phyloP scores from a whole-genome alignment of 2,329 filamentous ascomycete genomes.

The Aspergillus ruber region DNA sequence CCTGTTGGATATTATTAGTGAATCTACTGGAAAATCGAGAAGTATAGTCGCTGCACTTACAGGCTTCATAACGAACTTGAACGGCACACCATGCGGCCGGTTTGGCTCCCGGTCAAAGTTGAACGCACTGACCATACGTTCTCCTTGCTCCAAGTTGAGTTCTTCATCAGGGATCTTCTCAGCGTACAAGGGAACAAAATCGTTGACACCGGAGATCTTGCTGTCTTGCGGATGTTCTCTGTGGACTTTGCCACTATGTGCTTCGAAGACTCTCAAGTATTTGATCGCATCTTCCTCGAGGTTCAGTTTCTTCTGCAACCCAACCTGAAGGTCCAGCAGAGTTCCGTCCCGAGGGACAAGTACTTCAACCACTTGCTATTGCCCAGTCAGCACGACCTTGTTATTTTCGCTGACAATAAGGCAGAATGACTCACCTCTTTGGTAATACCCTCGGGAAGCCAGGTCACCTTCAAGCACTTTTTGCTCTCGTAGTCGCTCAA shows the following conservation, averaged over 20 bases:
- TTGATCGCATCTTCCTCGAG: constrained; percentile 69
- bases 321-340: constrained; percentile 69
- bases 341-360: constrained; percentile 82
- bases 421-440: constrained; percentile 63
- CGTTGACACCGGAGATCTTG: constrained; percentile 73
- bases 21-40: not conserved
- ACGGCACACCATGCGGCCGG: constrained; percentile 81
- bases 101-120: constrained; percentile 88
- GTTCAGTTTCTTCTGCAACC: constrained; percentile 72
- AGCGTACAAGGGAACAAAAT: constrained; percentile 75
- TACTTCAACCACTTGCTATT: constrained; percentile 68
- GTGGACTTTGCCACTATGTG: constrained; percentile 74
- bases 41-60: constrained; percentile 45
- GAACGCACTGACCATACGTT: constrained; percentile 69
- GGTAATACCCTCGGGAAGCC: constrained; percentile 80
- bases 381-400: constrained; percentile 8
- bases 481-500: constrained; percentile 88
- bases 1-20: constrained; percentile 42
- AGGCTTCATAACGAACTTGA: constrained; percentile 79
- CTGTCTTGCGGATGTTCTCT: constrained; percentile 66
- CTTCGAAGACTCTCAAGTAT: constrained; percentile 74
- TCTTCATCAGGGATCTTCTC: constrained; percentile 73
- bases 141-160: constrained; percentile 53
- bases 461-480: constrained; percentile 75
- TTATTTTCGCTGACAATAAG: not conserved